Evolutionary conservation across 192 early-diverging fungal genomes (phyloP).

Genomic region (Funneliformis mosseae): DNA sequence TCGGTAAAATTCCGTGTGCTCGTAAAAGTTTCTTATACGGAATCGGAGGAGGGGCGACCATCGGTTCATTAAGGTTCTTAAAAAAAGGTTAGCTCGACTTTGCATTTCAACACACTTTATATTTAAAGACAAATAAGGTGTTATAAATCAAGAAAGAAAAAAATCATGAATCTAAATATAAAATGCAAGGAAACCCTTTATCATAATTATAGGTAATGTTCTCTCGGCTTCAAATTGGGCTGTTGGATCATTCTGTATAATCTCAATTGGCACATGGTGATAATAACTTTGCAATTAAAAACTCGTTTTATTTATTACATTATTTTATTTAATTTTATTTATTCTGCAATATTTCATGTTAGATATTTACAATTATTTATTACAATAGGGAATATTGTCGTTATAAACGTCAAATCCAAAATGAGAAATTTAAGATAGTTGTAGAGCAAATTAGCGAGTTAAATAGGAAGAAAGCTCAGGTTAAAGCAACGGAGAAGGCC

Average conservation of each 20-base stretch:
- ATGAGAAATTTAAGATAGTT: constrained; percentile 7
- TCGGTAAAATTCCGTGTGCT: constrained; percentile 47
- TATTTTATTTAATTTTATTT: constrained; percentile 1
- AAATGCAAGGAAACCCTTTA: not conserved
- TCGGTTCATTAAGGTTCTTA: constrained; percentile 44
- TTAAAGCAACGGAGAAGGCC: constrained; percentile 6
- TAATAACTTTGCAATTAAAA: constrained; percentile 7
- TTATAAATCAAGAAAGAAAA: not conserved
- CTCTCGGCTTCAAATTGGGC: constrained; percentile 47
- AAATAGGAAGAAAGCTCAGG: constrained; percentile 11
- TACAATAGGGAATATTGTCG: constrained; percentile 25
- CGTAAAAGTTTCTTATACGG: constrained; percentile 48
- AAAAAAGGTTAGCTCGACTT: constrained; percentile 36
- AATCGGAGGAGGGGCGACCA: constrained; percentile 41
- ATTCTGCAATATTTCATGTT: not conserved
- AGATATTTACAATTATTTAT: not conserved
- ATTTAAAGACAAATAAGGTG: not conserved
- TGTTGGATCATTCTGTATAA: constrained; percentile 43
- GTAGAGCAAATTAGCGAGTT: constrained; percentile 19
- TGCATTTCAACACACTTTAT: not conserved
- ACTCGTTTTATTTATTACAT: no score
- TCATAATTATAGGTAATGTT: constrained; percentile 36
- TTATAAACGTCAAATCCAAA: not conserved
- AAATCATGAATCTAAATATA: no score
- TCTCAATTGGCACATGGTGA: constrained; percentile 36